Evolutionary conservation across 345 rosid species (phyloP).

Genomic region (Dovyalis caffra): DNA sequence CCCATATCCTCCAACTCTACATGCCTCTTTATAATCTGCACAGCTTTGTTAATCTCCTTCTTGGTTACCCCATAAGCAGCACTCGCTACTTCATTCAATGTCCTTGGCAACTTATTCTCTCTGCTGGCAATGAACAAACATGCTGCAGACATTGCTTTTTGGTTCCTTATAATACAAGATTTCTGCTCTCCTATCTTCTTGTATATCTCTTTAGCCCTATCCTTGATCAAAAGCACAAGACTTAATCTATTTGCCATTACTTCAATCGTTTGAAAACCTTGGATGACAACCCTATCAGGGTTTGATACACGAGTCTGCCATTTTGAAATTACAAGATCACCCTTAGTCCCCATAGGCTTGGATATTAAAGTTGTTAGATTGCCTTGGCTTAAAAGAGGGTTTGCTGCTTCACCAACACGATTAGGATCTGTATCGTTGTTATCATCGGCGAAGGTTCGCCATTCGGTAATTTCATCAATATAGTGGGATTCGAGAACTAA

Average conservation of each 20-base stretch:
- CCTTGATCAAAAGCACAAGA: not conserved
- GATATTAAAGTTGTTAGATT: conserved; percentile 10
- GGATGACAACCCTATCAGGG: not conserved
- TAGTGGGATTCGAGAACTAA: conserved; percentile 8
- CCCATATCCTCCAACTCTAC: not conserved
- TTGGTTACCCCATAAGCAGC: conserved; percentile 2
- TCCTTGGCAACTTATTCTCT: conserved; percentile 6
- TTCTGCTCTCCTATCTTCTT: conserved; percentile 9
- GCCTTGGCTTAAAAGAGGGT: not conserved
- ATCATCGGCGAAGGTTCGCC: conserved; percentile 19
- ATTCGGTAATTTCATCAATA: conserved; percentile 7
- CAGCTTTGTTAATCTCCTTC: conserved; percentile 14
- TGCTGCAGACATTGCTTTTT: conserved; percentile 11
- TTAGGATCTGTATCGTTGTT: conserved; percentile 18
- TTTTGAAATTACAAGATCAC: not conserved
- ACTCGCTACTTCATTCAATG: conserved; percentile 4
- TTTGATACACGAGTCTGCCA: not conserved
- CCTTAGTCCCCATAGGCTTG: not conserved
- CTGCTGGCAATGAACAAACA: conserved; percentile 21
- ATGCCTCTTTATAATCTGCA: not conserved
- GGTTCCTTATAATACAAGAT: not conserved
- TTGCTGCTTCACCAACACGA: not conserved
- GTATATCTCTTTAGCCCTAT: conserved; percentile 23
- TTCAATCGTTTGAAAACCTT: conserved; percentile 4
- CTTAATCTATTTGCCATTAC: conserved; percentile 13